These are phyloP conservation scores for Lumnitzera littorea DNA, from an alignment of 345 rosid genomes.

Conservation along the genomic window DNA sequence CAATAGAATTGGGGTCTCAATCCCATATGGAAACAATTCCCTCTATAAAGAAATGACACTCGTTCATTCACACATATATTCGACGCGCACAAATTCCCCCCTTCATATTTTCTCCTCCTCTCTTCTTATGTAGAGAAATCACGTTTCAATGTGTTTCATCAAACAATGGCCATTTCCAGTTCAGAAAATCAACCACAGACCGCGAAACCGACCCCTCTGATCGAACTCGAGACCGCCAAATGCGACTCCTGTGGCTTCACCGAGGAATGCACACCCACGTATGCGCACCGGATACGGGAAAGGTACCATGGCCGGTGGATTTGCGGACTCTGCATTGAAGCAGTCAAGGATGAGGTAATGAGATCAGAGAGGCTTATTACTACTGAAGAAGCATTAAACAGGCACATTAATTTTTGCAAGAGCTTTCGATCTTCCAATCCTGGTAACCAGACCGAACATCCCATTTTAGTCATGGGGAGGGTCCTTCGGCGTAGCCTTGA, in stretches of 20 bases:
- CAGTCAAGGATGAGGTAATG: conserved; percentile 47
- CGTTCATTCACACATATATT: background rate
- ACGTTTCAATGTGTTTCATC: background rate
- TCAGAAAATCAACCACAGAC: conserved; percentile 8
- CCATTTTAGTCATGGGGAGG: conserved; percentile 52
- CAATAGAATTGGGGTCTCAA: background rate
- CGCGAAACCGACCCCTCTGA: conserved; percentile 1
- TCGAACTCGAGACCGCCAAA: conserved; percentile 39
- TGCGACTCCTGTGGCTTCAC: conserved; percentile 56
- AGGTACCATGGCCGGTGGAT: conserved; percentile 55
- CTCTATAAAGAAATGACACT: background rate
- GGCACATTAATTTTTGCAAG: conserved; percentile 39
- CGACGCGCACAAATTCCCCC: background rate
- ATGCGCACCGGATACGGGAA: conserved; percentile 39
- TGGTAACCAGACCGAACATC: conserved; percentile 38
- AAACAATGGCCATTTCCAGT: conserved; percentile 8
- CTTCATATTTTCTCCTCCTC: background rate
- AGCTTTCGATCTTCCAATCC: conserved; percentile 23
- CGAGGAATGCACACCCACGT: conserved; percentile 54
- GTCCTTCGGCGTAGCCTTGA: conserved; percentile 57
- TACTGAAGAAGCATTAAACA: conserved; percentile 44
- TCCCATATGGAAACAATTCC: background rate
- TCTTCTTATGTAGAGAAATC: background rate
- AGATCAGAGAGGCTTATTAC: conserved; percentile 42
- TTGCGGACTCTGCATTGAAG: conserved; percentile 61